These are phyloP conservation scores for Cyclostephanos tholiformis DNA, from an alignment of 108 stramenopile genomes.

Conservation along the genomic window DNA sequence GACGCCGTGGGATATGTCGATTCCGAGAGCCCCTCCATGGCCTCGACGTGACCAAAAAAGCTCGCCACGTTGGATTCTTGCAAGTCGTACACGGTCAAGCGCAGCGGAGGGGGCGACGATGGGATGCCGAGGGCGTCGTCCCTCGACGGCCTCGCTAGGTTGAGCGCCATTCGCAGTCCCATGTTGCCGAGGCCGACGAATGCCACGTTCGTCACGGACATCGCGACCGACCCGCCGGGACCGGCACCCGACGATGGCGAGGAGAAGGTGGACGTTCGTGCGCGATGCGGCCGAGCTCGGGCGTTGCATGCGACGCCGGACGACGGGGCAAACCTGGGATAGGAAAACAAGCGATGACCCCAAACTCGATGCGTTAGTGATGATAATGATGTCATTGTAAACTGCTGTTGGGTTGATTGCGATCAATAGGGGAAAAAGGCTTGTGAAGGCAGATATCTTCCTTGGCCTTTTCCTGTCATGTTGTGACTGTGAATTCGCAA, in stretches of 20 bases:
- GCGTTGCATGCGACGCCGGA: conserved; percentile 4
- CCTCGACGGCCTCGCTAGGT: conserved; percentile 47
- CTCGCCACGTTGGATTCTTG: conserved; percentile 19
- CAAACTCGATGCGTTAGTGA: not conserved
- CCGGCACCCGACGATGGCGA: not conserved
- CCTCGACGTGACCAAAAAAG: conserved; percentile 25
- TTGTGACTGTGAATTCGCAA: no score
- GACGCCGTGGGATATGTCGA: conserved; percentile 15
- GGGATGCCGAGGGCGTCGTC: not conserved
- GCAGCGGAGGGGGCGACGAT: conserved; percentile 7
- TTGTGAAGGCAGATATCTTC: no score
- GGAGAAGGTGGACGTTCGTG: not conserved
- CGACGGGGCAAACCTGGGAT: not conserved
- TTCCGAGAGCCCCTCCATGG: conserved; percentile 8
- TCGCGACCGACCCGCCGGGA: not conserved
- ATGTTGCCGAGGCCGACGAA: conserved; percentile 95
- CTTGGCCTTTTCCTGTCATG: no score
- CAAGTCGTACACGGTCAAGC: conserved; percentile 38
- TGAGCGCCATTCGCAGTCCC: conserved; percentile 87
- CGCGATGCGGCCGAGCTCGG: not conserved
- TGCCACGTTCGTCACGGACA: conserved; percentile 51
- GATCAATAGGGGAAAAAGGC: conserved; percentile 23
- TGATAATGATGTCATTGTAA: not conserved
- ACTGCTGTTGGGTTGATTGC: not conserved
- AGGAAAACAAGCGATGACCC: not conserved